Base-by-base conservation (phyloP, 352 stramenopile species). In the Phytophthora tubulina region DNA sequence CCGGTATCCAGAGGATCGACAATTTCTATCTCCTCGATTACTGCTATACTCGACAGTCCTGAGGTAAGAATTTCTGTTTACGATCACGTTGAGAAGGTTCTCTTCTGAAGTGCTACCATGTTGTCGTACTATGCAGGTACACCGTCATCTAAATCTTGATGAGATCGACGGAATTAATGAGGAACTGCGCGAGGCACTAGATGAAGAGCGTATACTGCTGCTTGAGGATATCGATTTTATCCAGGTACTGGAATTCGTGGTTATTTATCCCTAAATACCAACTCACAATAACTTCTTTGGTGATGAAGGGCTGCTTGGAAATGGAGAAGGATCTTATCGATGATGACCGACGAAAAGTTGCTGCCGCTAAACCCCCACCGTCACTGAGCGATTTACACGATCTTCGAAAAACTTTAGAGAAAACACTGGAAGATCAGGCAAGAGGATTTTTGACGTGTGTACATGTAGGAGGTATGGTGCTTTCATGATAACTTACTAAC, bases 201-300 rank as follows among this genome's bases (percentile, higher is more conserved):
- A 73, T 10, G 82, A 93, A 3, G 88, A 95, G 41, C 79, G 76
- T 0, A 72, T 83, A 39, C 75, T 90, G 54, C 53, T 95, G 2
- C 76, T 95, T 6, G 88, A 94, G 68, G 88, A 95, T 57, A 92
- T 95, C 15, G 88, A 95, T 30, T 95, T 95, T 63, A 90, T 94
- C 10, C 88, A 95, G 79, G 88, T 93, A 36, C 11, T 39, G 44
- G 11, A 17, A 48, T 49, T 50, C 17, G 14, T 27, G 10, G 4
- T 46, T 63, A 15, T 17, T 11, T 56, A 27, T 27, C 21, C 21
- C 21, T 27, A 27, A 27, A 27, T 27, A 27, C 21, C 21, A 27
- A 27, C 21, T 27, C 21, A 27, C 21, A 27, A 27, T 27, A 27
- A 2, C 21, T 27, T 27, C 21, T 27, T 27, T 27, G 21, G 21